Evolutionary conservation across 352 stramenopile genomes (phyloP).

Genomic region (Phytophthora vignae): DNA sequence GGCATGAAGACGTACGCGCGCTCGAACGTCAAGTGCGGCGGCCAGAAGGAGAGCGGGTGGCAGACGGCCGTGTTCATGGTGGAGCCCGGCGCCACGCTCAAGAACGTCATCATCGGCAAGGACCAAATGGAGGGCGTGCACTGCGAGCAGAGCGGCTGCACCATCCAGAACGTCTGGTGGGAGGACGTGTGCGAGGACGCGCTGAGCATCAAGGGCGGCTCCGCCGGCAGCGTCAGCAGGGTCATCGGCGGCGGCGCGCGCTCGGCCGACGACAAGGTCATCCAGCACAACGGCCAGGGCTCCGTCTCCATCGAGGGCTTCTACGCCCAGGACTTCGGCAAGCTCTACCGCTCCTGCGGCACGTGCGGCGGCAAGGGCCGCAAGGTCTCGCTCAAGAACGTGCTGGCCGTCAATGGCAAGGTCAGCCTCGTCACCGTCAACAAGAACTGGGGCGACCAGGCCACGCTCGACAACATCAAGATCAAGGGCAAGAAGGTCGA

Average conservation of each 20-base stretch:
- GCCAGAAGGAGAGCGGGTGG: too few species aligned
- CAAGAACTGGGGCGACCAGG: slow-evolving; percentile 26
- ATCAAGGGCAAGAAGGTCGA: slow-evolving; percentile 31
- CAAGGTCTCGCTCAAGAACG: slow-evolving; percentile 29
- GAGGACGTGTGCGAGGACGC: slow-evolving; percentile 43
- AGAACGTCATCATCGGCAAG: too few species aligned
- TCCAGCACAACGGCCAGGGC: too few species aligned
- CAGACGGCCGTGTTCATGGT: too few species aligned
- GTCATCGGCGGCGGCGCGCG: slow-evolving; percentile 28
- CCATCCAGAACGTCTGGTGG: slow-evolving; percentile 44
- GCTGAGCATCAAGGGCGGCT: slow-evolving; percentile 35
- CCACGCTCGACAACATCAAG: slow-evolving; percentile 29
- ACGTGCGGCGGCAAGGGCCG: slow-evolving; percentile 13
- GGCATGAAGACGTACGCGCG: too few species aligned
- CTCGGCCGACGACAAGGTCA: neutral
- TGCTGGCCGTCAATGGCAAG: slow-evolving; percentile 26
- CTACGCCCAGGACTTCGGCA: too few species aligned
- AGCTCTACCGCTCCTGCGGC: too few species aligned
- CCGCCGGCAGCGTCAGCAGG: slow-evolving; percentile 21
- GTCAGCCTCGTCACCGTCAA: slow-evolving; percentile 26
- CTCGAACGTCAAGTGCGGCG: too few species aligned
- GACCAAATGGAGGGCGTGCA: too few species aligned
- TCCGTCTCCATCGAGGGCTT: too few species aligned
- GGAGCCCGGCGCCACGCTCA: too few species aligned
- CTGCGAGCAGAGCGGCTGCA: slow-evolving; percentile 15